Percentiles rank a stretch among this genome's conserved stretches.
These are phyloP conservation scores for Leptomonas seymouri DNA, from an alignment of 208 protist species.

Conservation along the genomic window DNA sequence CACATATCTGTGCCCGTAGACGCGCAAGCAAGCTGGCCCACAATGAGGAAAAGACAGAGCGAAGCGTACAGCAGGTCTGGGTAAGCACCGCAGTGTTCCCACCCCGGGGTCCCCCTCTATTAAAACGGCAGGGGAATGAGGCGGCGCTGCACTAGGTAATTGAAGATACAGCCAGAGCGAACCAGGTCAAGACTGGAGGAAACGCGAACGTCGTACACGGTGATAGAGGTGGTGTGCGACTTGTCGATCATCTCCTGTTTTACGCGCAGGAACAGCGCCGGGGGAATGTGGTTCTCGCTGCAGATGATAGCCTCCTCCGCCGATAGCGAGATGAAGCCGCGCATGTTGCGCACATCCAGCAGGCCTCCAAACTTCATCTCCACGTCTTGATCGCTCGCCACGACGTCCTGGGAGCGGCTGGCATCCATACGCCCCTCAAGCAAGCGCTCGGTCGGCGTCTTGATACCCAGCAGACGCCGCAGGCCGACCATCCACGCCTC, in stretches of 20 bases:
- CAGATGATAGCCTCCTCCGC: constrained; percentile 82
- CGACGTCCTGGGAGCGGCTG: constrained; percentile 5
- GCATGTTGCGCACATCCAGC: constrained; percentile 86
- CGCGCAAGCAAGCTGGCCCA: not conserved
- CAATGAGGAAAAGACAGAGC: constrained; percentile 1
- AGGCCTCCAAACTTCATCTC: constrained; percentile 84
- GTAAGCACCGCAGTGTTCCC: not conserved
- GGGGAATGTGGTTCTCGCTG: constrained; percentile 87
- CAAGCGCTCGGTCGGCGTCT: constrained; percentile 60
- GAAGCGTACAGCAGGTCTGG: not conserved
- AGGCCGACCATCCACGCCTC: constrained; percentile 90
- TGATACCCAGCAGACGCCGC: constrained; percentile 78
- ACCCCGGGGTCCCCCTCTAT: not conserved
- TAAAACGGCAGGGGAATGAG: constrained; percentile 59
- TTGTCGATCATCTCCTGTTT: constrained; percentile 87
- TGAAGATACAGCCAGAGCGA: constrained; percentile 72
- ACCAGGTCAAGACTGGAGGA: constrained; percentile 80
- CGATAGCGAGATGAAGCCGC: constrained; percentile 74
- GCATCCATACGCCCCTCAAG: constrained; percentile 48
- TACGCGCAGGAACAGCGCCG: constrained; percentile 83
- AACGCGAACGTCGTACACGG: constrained; percentile 86
- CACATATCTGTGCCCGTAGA: too few species aligned
- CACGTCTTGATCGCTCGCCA: constrained; percentile 24
- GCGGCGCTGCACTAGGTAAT: constrained; percentile 71
- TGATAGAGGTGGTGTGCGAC: constrained; percentile 67